Conservation (phyloP, 305 asterid genomes). For the Ilex paraguariensis region DNA sequence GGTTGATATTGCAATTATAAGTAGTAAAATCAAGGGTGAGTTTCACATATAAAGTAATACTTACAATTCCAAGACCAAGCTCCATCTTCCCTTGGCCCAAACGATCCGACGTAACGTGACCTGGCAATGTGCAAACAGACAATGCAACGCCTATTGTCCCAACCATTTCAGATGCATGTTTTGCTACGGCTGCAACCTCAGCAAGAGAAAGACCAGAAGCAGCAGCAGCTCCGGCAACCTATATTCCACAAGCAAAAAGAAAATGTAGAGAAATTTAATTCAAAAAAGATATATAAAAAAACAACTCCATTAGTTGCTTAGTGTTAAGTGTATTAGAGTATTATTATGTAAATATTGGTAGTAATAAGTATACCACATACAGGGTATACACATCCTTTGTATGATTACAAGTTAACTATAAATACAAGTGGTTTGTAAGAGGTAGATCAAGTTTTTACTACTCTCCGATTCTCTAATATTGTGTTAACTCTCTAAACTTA, state of each 20-base stretch:
- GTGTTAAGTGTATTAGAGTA: too few species aligned
- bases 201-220: conserved; percentile 75
- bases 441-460: too few species aligned
- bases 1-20: too few species aligned
- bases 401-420: too few species aligned
- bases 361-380: too few species aligned
- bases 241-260: conserved; percentile 16
- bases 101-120: conserved; percentile 85
- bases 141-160: conserved; percentile 99
- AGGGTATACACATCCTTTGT: too few species aligned
- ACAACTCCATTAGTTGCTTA: conserved; percentile 1
- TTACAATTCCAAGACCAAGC: conserved; percentile 99
- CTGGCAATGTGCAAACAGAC: conserved; percentile 94
- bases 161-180: conserved; percentile 84
- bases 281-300: neutral
- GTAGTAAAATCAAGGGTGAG: neutral
- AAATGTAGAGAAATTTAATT: neutral
- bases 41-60: conserved; percentile 9
- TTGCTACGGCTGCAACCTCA: conserved; percentile 89
- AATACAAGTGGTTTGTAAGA: too few species aligned
- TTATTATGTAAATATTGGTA: too few species aligned
- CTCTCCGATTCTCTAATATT: too few species aligned
- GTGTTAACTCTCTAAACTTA: too few species aligned
- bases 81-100: conserved; percentile 97
- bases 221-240: conserved; percentile 99